phyloP scores from a whole-genome alignment of 805 yeast species.

The Wickerhamiella slavikovae region DNA sequence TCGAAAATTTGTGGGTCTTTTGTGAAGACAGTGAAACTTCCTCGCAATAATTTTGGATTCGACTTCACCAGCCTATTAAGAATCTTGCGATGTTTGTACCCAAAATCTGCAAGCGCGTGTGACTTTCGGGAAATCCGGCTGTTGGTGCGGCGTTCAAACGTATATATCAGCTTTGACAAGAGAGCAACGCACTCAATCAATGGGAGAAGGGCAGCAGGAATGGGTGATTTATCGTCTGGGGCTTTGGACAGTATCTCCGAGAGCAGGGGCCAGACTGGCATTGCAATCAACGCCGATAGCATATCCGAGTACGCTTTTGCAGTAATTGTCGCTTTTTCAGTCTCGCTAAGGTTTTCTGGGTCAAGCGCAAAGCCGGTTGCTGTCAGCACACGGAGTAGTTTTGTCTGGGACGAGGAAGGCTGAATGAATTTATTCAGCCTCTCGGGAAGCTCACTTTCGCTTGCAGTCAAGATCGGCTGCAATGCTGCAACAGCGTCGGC shows the following conservation, averaged over 20 bases:
- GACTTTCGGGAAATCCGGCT: too few species aligned
- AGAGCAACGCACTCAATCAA: conserved; percentile 86
- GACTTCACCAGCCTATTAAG: conserved; percentile 80
- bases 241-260: conserved; percentile 46
- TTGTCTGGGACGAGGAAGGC: conserved; percentile 72
- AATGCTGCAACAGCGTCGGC: too few species aligned
- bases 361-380: conserved; percentile 72
- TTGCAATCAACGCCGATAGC: conserved; percentile 43
- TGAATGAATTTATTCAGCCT: conserved; percentile 51
- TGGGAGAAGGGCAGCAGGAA: conserved; percentile 68
- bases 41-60: conserved; percentile 85
- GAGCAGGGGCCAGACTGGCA: conserved; percentile 59
- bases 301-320: too few species aligned
- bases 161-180: conserved; percentile 69
- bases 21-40: conserved; percentile 79
- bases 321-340: too few species aligned
- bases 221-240: conserved; percentile 32
- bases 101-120: conserved; percentile 75
- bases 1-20: conserved; percentile 77
- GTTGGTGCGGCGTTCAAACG: conserved; percentile 46
- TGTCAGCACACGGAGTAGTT: conserved; percentile 63
- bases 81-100: conserved; percentile 72
- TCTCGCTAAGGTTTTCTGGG: conserved; percentile 13
- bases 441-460: conserved; percentile 7
- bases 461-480: too few species aligned